A percentile compares a stretch with the other conserved stretches of the same genome.
Conservation (phyloP, 2,329 filamentous ascomycete genomes). For the Beauveria asiatica region DNA sequence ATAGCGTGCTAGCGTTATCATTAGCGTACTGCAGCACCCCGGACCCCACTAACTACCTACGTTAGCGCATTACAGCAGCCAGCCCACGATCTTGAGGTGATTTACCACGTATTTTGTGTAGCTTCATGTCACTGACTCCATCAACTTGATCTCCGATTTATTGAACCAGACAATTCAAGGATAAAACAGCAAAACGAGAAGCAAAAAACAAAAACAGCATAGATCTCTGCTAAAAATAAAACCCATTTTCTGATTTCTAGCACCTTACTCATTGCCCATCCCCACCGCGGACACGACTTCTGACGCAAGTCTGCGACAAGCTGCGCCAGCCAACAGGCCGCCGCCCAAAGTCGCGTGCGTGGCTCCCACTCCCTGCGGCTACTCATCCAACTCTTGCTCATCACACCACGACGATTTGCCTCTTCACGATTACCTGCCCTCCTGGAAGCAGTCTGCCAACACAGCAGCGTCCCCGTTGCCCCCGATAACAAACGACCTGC, state of each 20-base stretch:
- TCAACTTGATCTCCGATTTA: no score
- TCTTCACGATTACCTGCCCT: neutral
- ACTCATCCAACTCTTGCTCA: neutral
- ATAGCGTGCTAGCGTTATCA: no score
- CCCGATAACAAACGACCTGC: neutral
- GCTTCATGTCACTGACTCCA: no score
- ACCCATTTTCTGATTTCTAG: neutral
- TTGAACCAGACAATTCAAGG: no score
- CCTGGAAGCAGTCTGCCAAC: neutral
- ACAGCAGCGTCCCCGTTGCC: neutral
- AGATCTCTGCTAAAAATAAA: no score
- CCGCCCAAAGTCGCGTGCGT: neutral
- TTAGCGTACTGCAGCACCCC: no score
- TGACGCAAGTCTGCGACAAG: conserved; percentile 5
- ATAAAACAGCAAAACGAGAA: no score
- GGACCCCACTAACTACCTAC: no score
- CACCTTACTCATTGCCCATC: neutral
- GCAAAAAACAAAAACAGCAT: no score
- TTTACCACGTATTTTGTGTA: no score
- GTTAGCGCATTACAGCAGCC: no score
- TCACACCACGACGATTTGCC: neutral
- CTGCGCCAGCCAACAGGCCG: neutral
- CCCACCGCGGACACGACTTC: neutral
- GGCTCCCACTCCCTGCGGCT: neutral
- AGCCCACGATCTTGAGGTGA: no score